phyloP scores from a whole-genome alignment of 2,329 filamentous ascomycete species.

The Madurella fahalii region DNA sequence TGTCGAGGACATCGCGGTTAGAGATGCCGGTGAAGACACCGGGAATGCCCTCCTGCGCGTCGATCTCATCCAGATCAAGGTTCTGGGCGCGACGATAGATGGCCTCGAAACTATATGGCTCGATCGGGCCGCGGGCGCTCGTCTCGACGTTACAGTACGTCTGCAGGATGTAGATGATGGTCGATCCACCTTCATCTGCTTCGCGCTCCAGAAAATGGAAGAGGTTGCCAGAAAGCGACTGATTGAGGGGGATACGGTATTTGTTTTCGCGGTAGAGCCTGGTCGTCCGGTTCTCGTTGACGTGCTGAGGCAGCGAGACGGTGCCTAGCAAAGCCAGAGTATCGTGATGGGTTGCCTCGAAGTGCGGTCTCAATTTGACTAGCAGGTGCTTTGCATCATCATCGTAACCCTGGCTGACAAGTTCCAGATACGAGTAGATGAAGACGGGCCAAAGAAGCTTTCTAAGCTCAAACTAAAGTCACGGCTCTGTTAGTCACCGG shows the following conservation, averaged over 20 bases:
- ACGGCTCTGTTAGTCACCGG: conserved; percentile 17
- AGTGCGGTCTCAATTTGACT: conserved; percentile 60
- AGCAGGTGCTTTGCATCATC: conserved; percentile 73
- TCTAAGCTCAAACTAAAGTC: conserved; percentile 69
- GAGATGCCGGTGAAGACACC: conserved; percentile 59
- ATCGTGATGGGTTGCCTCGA: conserved; percentile 73
- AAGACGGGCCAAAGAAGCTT: conserved; percentile 92
- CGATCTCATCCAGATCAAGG: conserved; percentile 58
- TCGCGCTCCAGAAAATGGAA: conserved; percentile 90
- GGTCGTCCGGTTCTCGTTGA: conserved; percentile 70
- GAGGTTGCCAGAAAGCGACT: conserved; percentile 74
- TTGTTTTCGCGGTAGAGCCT: conserved; percentile 81
- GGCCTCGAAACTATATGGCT: conserved; percentile 60
- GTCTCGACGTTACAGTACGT: conserved; percentile 55
- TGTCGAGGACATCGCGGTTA: conserved; percentile 57
- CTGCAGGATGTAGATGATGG: conserved; percentile 71
- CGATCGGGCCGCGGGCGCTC: conserved; percentile 58
- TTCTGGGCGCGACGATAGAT: conserved; percentile 56
- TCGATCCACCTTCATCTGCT: conserved; percentile 70
- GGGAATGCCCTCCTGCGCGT: conserved; percentile 61
- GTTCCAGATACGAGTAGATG: conserved; percentile 83
- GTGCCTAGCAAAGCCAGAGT: conserved; percentile 73
- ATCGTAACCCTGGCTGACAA: conserved; percentile 67
- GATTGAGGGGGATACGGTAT: conserved; percentile 86
- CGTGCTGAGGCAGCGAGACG: conserved; percentile 72